A percentile compares a stretch with the other conserved stretches of the same genome.
Evolutionary conservation across 371 early-diverging fungal genomes (phyloP).

Genomic region (Mucor circinelloides): DNA sequence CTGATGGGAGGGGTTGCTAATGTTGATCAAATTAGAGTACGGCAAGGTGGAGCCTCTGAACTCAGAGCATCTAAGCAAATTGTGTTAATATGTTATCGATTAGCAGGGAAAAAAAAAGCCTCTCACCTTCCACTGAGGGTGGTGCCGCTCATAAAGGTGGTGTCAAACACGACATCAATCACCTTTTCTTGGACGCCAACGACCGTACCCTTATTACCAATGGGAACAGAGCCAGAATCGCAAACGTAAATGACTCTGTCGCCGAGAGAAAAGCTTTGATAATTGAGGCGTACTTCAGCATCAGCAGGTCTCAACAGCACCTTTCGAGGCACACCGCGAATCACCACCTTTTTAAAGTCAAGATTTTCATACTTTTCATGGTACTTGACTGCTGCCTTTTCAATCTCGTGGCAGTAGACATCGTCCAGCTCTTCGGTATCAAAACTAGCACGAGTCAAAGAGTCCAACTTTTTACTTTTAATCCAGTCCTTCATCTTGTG

Average conservation of each 20-base stretch:
- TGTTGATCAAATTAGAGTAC: conserved; percentile 61
- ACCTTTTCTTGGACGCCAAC: conserved; percentile 74
- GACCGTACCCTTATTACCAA: conserved; percentile 83
- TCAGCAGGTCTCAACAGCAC: conserved; percentile 80
- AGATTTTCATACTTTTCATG: conserved; percentile 40
- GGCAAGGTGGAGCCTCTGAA: conserved; percentile 71
- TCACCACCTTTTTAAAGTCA: conserved; percentile 52
- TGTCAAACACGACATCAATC: conserved; percentile 89
- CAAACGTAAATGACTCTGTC: conserved; percentile 84
- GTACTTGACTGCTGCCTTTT: conserved; percentile 48
- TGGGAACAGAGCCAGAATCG: conserved; percentile 79
- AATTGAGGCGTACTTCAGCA: conserved; percentile 66
- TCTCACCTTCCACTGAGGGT: conserved; percentile 71
- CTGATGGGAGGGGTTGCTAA: conserved; percentile 34
- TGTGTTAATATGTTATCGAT: not conserved
- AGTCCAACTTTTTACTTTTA: conserved; percentile 60
- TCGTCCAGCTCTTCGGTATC: conserved; percentile 69
- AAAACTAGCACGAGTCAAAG: conserved; percentile 70
- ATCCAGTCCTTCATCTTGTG: conserved; percentile 69
- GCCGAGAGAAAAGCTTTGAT: conserved; percentile 84
- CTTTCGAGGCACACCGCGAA: conserved; percentile 68
- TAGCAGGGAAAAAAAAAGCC: not conserved
- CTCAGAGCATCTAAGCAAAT: conserved; percentile 59
- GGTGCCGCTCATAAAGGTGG: conserved; percentile 76
- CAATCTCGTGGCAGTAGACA: conserved; percentile 57